Evolutionary conservation across 2,329 filamentous ascomycete species (phyloP), one percentile per base, ranked within the genome.

Genomic region (Paraphaeosphaeria minitans): DNA sequence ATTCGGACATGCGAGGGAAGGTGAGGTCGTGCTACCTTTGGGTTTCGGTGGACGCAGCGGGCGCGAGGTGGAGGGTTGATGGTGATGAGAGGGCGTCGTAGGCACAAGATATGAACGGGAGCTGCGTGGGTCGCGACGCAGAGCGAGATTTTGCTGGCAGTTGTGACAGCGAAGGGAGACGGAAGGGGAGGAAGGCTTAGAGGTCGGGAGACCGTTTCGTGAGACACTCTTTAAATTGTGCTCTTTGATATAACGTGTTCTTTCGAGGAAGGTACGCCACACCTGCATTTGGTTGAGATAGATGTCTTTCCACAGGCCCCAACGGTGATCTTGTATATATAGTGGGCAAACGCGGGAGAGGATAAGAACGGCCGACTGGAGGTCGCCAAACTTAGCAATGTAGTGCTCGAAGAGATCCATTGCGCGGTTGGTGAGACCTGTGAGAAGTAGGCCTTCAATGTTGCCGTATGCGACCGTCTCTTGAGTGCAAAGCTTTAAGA

Each of bases 371-470:
- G 91, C 89, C 1, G 91, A 93, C 77, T 96, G 92, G 24, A 91
- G 83, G 73, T 94, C 91, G 70, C 87, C 84, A 73, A 89, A 92
- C 65, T 89, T 89, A 66, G 88, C 83, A 47, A 95, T 84, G 75
- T 93, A 92, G 52, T 86, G 85, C 60, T 90, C 89, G 59, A 94
- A 85, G 19, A 95, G 85, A 71, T 93, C 89, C 58, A 93, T 87
- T 53, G 89, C 82, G 54, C 82, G 81, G 64, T 92, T 89, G 2
- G 87, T 88, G 59, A 96, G 88, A 39, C 92, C 92, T 0, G 90
- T 91, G 13, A 96, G 83, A 2, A 93, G 85, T 42, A 95, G 85
- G 33, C 88, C 91, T 75, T 93, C 89, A 51, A 93, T 85, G 67
- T 93, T 88, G 49, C 91, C 91, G 3, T 85, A 84, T 13, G 80